Percentiles rank a stretch among this genome's conserved stretches.
Conservation (phyloP, 2,329 filamentous ascomycete species). For the Colletotrichum liriopes region DNA sequence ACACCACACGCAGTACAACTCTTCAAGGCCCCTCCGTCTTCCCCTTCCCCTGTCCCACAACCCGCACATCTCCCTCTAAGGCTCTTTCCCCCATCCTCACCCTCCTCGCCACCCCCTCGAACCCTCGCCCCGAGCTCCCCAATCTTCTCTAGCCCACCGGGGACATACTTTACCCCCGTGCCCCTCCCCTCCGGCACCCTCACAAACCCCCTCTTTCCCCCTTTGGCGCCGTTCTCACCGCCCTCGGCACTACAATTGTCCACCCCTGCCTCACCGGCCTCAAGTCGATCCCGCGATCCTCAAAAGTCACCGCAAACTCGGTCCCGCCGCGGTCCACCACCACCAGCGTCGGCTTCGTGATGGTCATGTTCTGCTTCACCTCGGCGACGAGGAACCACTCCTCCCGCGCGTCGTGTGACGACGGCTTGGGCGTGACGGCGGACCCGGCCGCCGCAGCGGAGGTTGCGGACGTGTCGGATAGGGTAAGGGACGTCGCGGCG, state of each 20-base stretch:
- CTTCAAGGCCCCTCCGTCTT: conserved; percentile 49
- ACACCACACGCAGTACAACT: conserved; percentile 61
- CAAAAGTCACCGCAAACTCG: conserved; percentile 64
- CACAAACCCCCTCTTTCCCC: conserved; percentile 58
- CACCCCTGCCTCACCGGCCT: conserved; percentile 58
- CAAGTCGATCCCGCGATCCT: conserved; percentile 55
- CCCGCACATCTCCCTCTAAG: conserved; percentile 46
- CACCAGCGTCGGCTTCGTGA: conserved; percentile 66
- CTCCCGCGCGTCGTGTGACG: conserved; percentile 41
- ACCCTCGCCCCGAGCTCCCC: conserved; percentile 47
- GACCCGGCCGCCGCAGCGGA: background rate
- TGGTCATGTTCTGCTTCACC: conserved; percentile 63
- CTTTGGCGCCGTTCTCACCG: conserved; percentile 52
- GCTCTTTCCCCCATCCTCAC: conserved; percentile 3
- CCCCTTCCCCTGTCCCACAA: conserved; percentile 50
- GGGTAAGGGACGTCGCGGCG: conserved; percentile 2
- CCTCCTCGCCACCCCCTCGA: conserved; percentile 40
- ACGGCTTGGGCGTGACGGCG: conserved; percentile 18
- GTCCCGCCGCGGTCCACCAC: conserved; percentile 56
- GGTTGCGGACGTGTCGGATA: conserved; percentile 6
- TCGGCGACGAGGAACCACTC: conserved; percentile 60
- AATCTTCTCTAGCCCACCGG: conserved; percentile 50
- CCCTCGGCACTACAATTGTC: conserved; percentile 57
- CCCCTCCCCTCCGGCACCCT: conserved; percentile 53
- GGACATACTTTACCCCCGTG: conserved; percentile 53